Base-by-base conservation (phyloP, 2,329 filamentous ascomycete species). In the Dactylellina parvicollis region DNA sequence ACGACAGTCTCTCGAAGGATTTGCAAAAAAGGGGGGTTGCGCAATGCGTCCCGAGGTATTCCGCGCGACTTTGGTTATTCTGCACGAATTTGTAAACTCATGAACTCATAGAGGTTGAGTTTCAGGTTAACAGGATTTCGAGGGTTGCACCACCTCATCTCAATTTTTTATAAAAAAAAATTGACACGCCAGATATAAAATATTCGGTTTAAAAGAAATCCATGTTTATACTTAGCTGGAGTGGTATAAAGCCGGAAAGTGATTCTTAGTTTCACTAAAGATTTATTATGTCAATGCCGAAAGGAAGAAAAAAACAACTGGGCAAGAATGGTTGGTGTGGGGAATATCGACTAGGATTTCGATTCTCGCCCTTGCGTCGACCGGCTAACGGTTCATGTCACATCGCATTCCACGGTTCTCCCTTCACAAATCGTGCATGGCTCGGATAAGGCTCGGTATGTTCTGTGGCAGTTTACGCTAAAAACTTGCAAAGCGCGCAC, bases 341-440 rank as follows among this genome's bases (percentile, higher is more conserved):
- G 59, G 46, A 55, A 49, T 57, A 54, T 57, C 36, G 46, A 64
- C 57, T 36, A 40, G 44, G 57, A 34, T 44, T 26, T 62, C 24
- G 57, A 57, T 56, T 71, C 16, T 44, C 22, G 59, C 67, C 67
- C 57, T 72, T 72, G 67, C 67, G 57, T 61, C 62, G 62, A 22
- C 44, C 26, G 36, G 62, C 50, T 24, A 22, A 44, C 46, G 44
- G 56, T 49, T 55, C 57, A 64, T 62, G 56, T 62, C 57, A 64
- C 67, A 59, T 64, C 55, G 59, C 59, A 72, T 72, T 72, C 67
- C 59, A 55, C 67, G 57, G 66, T 42, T 50, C 50, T 44, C 38
- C 52, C 16, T 65, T 30, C 49, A 20, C 9, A 18, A 46, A 20
- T 47, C 30, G 18, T 52, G 10, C 57, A 64, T 44, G 34, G 59